Percentiles rank a stretch among this genome's conserved stretches.
These are phyloP conservation scores for Mucor racemosus DNA, from an alignment of 371 early-diverging fungal species.

Conservation along the genomic window DNA sequence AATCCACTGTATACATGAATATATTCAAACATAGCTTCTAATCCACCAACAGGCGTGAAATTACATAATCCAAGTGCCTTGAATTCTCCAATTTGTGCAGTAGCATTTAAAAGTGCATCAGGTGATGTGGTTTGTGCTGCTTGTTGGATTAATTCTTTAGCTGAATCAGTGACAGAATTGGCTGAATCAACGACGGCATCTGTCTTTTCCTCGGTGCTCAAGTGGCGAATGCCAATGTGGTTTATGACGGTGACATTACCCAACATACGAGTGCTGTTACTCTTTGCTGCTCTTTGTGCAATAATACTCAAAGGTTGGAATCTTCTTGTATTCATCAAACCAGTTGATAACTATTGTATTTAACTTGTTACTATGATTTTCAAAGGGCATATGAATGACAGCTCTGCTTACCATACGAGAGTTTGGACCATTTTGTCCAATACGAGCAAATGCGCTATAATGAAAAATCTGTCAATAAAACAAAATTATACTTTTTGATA, in stretches of 20 bases:
- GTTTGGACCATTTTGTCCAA: constrained; percentile 12
- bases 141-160: constrained; percentile 29
- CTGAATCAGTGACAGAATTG: constrained; percentile 13
- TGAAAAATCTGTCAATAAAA: not conserved
- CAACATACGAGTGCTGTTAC: constrained; percentile 18
- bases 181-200: constrained; percentile 3
- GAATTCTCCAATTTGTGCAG: constrained; percentile 79
- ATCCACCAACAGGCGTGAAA: constrained; percentile 77
- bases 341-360: constrained; percentile 27
- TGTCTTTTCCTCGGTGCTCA: constrained; percentile 24
- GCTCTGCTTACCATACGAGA: constrained; percentile 27
- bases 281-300: constrained; percentile 24
- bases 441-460: constrained; percentile 18
- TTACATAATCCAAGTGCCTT: constrained; percentile 79
- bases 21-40: constrained; percentile 79
- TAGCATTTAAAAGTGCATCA: constrained; percentile 50
- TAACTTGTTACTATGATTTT: not conserved
- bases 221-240: constrained; percentile 24
- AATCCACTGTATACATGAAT: constrained; percentile 83
- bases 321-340: constrained; percentile 16
- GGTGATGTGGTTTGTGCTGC: constrained; percentile 44
- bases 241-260: constrained; percentile 20
- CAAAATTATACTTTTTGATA: not conserved
- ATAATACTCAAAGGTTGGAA: constrained; percentile 20
- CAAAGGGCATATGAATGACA: not conserved